Evolutionary conservation across 2,329 filamentous ascomycete species (phyloP).

Genomic region (Colletotrichum sp.): DNA sequence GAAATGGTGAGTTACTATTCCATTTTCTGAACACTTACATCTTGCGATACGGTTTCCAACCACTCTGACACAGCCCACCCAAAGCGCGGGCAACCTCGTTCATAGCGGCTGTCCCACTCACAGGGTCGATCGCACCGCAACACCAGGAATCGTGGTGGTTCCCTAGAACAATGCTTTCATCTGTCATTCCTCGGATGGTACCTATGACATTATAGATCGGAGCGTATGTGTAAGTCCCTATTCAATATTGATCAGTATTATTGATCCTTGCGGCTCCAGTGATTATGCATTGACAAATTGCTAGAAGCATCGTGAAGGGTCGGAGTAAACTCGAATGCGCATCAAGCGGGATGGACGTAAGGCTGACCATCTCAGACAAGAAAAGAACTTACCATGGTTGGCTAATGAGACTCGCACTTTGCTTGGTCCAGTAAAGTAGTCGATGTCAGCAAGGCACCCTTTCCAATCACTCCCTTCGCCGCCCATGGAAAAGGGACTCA

Average conservation of each 20-base stretch:
- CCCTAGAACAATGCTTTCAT: not conserved
- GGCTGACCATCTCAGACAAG: not conserved
- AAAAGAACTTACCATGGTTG: not conserved
- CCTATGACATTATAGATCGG: not conserved
- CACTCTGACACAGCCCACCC: not conserved
- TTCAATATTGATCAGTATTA: not conserved
- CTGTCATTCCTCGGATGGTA: not conserved
- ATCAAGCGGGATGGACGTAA: not conserved
- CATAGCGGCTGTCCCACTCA: not conserved
- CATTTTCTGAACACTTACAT: not conserved
- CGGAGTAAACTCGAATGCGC: not conserved
- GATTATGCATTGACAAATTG: not conserved
- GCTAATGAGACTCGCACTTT: not conserved
- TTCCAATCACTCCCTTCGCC: not conserved
- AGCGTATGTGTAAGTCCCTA: not conserved
- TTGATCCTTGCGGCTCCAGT: not conserved
- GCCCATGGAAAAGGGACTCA: not conserved
- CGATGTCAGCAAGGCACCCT: not conserved
- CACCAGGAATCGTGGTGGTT: not conserved
- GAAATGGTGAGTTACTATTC: not conserved
- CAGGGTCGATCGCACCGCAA: not conserved
- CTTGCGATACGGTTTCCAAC: not conserved
- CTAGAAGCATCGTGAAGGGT: not conserved
- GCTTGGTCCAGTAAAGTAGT: not conserved
- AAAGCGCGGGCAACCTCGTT: not conserved